Base-by-base conservation (phyloP, 208 protist genomes). In the Trypanosoma theileri region DNA sequence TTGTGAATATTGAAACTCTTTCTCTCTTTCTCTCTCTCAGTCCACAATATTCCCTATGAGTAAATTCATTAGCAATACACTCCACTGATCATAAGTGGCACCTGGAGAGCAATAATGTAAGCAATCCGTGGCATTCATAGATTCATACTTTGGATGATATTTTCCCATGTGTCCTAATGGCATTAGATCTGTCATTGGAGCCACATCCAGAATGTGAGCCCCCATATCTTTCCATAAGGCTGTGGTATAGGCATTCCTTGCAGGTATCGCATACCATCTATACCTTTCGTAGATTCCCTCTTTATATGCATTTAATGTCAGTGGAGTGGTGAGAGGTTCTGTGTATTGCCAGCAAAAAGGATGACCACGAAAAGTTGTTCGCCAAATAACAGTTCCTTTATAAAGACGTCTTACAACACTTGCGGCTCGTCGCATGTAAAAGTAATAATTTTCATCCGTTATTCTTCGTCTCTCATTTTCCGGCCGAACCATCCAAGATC, bases 71-170 rank as follows among this genome's bases (percentile, higher is more conserved):
- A 77, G 64, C 9, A 73, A 42, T 19, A 45, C 17, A 26, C 65
- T 65, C 71, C 71, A 77, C 11, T 44, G 35, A 21, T 77, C 71
- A 42, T 70, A 70, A 24, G 26, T 11, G 10, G 71, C 61, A 0
- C 71, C 71, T 50, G 71, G 71, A 19, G 56, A 71, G 59, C 71
- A 77, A 46, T 77, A 77, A 65, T 77, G 71, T 24, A 77, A 53
- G 24, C 71, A 77, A 53, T 77, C 71, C 21, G 67, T 63, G 17
- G 70, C 70, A 52, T 64, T 75, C 44, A 46, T 64, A n/a, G 14
- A 21, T n/a, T 56, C 51, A 67, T 59, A 22, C 58, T 67, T 68
- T 42, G 55, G 35, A 28, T 74, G 65, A 51, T 53, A 56, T 16
- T 67, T 61, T 12, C 57, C 44, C 35, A 74, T 45, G 67, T 77